These are phyloP conservation scores for Hepatocystis sp. DNA, from an alignment of 169 alveolate genomes.

Conservation along the genomic window DNA sequence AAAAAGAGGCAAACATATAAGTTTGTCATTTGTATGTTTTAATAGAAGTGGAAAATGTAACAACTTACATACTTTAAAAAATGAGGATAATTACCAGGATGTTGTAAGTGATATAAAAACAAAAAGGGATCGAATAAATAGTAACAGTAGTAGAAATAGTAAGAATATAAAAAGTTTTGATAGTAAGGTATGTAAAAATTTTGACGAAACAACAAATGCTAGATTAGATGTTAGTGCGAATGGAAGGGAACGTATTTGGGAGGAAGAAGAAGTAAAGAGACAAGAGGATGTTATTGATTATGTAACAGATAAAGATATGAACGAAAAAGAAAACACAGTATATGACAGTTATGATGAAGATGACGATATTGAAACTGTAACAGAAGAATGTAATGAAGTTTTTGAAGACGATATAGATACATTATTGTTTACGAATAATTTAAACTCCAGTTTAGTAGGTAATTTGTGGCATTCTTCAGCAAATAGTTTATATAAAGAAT, in stretches of 20 bases:
- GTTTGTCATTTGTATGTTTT: conserved; percentile 2
- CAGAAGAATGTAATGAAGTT: conserved; percentile 11
- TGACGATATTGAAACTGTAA: conserved; percentile 6
- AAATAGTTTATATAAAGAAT: conserved; percentile 41
- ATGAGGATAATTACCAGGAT: neutral
- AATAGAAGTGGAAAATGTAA: conserved; percentile 3
- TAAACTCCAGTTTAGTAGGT: conserved; percentile 68
- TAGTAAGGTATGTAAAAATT: no score
- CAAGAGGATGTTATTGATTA: no score
- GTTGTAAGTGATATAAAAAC: conserved; percentile 8
- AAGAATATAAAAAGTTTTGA: no score
- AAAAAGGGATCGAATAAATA: neutral
- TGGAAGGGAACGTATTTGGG: no score
- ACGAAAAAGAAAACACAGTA: neutral
- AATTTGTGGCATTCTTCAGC: conserved; percentile 75
- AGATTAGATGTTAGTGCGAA: no score
- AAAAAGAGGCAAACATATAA: conserved; percentile 1
- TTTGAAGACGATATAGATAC: conserved; percentile 61
- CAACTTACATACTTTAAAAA: neutral
- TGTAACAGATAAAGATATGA: no score
- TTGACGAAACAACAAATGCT: no score
- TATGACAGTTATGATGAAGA: neutral
- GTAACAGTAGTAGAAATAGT: no score
- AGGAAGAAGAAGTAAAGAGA: no score
- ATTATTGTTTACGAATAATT: conserved; percentile 39